These are phyloP conservation scores for Psilocybe mexicana DNA, from an alignment of 1,284 basidiomycete genomes.

Conservation along the genomic window DNA sequence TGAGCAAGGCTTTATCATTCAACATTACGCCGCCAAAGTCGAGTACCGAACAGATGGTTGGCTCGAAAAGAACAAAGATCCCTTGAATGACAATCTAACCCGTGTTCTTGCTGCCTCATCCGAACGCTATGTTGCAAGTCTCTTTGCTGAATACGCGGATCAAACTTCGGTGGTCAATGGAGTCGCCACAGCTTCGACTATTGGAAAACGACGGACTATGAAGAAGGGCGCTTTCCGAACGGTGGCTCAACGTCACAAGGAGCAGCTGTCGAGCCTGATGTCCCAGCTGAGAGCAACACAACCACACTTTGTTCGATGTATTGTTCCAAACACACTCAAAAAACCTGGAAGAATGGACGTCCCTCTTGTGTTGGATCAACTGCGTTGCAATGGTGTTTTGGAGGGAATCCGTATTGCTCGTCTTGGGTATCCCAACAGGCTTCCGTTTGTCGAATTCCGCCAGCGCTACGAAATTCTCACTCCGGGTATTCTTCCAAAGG, in stretches of 20 bases:
- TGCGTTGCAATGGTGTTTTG: constrained; percentile 98
- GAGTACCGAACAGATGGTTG: constrained; percentile 96
- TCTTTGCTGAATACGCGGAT: constrained; percentile 87
- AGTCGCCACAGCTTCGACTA: constrained; percentile 44
- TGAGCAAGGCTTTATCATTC: constrained; percentile 92
- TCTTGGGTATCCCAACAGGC: constrained; percentile 94
- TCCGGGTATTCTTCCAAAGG: constrained; percentile 87
- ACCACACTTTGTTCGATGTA: constrained; percentile 98
- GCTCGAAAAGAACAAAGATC: constrained; percentile 99
- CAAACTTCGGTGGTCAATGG: constrained; percentile 36
- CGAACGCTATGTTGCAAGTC: constrained; percentile 78
- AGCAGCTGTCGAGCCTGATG: constrained; percentile 94
- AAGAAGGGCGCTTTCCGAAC: constrained; percentile 99
- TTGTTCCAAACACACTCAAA: constrained; percentile 94
- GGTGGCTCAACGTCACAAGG: constrained; percentile 94
- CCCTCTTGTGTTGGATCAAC: constrained; percentile 93
- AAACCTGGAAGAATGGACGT: constrained; percentile 92
- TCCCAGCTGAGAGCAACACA: constrained; percentile 90
- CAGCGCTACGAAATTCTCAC: constrained; percentile 97
- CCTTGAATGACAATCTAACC: constrained; percentile 95
- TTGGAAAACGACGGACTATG: constrained; percentile 75
- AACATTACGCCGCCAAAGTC: constrained; percentile 97
- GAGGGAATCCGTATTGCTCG: constrained; percentile 99
- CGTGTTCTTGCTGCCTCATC: constrained; percentile 85
- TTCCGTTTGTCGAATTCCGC: constrained; percentile 97